A percentile compares a stretch with the other conserved stretches of the same genome.
Conservation (phyloP, 2,329 filamentous ascomycete species). For the Sporothrix variecibatus region DNA sequence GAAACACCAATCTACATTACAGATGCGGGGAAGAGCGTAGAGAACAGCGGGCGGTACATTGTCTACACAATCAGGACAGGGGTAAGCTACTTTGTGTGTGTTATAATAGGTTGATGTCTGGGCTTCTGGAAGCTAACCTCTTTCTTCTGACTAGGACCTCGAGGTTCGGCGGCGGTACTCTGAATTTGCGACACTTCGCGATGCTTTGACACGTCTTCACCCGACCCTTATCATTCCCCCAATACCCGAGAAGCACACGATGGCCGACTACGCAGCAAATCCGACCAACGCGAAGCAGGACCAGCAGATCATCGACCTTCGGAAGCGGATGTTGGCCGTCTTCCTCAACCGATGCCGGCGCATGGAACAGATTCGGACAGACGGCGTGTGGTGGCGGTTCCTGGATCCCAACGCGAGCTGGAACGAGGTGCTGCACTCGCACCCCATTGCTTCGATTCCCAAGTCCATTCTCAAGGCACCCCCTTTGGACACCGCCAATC, state of each 20-base stretch:
- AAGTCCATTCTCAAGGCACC: constrained; percentile 94
- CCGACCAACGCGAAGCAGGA: constrained; percentile 98
- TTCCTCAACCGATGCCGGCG: constrained; percentile 90
- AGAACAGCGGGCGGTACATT: constrained; percentile 90
- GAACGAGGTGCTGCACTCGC: constrained; percentile 93
- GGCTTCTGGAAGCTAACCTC: background rate
- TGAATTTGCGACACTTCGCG: constrained; percentile 88
- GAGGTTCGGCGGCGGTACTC: constrained; percentile 95
- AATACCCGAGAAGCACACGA: constrained; percentile 97
- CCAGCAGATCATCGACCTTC: constrained; percentile 90
- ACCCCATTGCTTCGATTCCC: constrained; percentile 86
- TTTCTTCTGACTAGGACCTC: constrained; percentile 65
- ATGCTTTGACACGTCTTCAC: constrained; percentile 86
- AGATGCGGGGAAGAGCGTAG: constrained; percentile 91
- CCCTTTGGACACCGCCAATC: constrained; percentile 93
- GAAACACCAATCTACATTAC: constrained; percentile 88
- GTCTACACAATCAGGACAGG: constrained; percentile 96
- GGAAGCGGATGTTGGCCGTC: constrained; percentile 95
- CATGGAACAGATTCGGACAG: constrained; percentile 89
- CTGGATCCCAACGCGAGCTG: constrained; percentile 98
- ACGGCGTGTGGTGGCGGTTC: constrained; percentile 97
- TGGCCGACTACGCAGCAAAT: constrained; percentile 97
- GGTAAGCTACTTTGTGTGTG: constrained; percentile 50
- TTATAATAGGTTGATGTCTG: background rate
- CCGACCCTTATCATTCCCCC: constrained; percentile 94